A percentile compares a stretch with the other conserved stretches of the same genome.
Evolutionary conservation across 2,329 filamentous ascomycete species (phyloP).

Genomic region (Cylindrodendrum hubeiense): DNA sequence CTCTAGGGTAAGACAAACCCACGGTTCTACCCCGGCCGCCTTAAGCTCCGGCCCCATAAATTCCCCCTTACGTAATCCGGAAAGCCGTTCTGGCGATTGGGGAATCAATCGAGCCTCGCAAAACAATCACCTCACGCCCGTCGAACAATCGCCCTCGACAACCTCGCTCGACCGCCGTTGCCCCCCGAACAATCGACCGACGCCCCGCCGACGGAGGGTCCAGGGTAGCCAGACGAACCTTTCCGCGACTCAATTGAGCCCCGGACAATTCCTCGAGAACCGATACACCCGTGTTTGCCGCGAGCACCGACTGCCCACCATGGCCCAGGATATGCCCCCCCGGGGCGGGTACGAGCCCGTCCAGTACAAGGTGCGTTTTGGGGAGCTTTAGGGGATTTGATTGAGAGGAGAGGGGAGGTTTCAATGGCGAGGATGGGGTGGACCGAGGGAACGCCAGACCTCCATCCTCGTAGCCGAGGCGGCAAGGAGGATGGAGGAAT

Average conservation of each 20-base stretch:
- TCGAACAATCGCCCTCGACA: conserved; percentile 11
- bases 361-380: conserved; percentile 86
- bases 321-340: conserved; percentile 99
- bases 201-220: conserved; percentile 17
- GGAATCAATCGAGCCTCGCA: conserved; percentile 29
- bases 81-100: conserved; percentile 21
- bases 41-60: conserved; percentile 6
- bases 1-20: conserved; percentile 17
- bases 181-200: conserved; percentile 21
- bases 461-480: not conserved
- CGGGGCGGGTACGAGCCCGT: conserved; percentile 93
- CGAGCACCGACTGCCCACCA: conserved; percentile 64
- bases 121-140: conserved; percentile 47
- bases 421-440: not conserved
- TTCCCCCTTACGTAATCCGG: conserved; percentile 41
- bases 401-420: not conserved
- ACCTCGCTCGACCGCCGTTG: conserved; percentile 14
- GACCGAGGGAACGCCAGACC: not conserved
- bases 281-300: no score
- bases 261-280: conserved; percentile 11
- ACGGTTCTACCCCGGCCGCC: conserved; percentile 21
- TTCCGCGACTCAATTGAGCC: conserved; percentile 33
- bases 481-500: not conserved
- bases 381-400: not conserved
- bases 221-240: conserved; percentile 19